These are phyloP conservation scores for Triangularia setosa DNA, from an alignment of 2,329 filamentous ascomycete species.

Conservation along the genomic window DNA sequence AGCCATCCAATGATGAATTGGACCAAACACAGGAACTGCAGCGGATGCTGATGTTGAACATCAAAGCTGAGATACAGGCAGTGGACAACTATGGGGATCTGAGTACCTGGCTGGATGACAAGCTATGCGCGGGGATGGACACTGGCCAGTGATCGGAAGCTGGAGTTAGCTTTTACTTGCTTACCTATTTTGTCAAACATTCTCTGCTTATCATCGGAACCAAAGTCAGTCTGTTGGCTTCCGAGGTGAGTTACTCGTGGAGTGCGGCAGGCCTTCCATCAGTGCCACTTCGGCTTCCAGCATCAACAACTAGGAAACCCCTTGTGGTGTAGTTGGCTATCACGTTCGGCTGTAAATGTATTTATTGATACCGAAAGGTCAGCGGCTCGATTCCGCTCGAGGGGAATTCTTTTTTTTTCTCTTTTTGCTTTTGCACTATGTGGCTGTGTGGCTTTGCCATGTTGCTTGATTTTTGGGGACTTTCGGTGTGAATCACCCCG, in stretches of 20 bases:
- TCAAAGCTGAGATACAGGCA: slow-evolving; percentile 75
- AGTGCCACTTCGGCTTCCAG: not conserved
- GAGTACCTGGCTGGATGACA: slow-evolving; percentile 46
- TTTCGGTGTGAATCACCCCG: not conserved
- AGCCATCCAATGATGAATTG: slow-evolving; percentile 30
- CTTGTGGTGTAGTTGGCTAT: slow-evolving; percentile 12
- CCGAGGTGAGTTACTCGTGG: not conserved
- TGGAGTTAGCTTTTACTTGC: not conserved
- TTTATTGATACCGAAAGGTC: slow-evolving; percentile 12
- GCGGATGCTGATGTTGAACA: slow-evolving; percentile 66
- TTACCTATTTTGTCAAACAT: not conserved
- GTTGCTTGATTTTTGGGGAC: not conserved
- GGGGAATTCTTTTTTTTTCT: not conserved
- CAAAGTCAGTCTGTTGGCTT: not conserved
- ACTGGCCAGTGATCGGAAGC: not conserved
- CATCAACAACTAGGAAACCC: slow-evolving; percentile 4
- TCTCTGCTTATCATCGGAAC: not conserved
- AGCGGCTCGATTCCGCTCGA: slow-evolving; percentile 9
- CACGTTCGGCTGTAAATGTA: slow-evolving; percentile 11
- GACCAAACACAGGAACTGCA: slow-evolving; percentile 58
- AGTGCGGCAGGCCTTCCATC: not conserved
- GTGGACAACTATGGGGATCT: slow-evolving; percentile 55
- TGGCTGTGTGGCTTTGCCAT: not conserved
- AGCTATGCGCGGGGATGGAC: slow-evolving; percentile 28
- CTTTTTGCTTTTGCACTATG: not conserved